A percentile compares a stretch with the other conserved stretches of the same genome.
Evolutionary conservation across 2,329 filamentous ascomycete genomes (phyloP).

Genomic region (Xylariales sp.): DNA sequence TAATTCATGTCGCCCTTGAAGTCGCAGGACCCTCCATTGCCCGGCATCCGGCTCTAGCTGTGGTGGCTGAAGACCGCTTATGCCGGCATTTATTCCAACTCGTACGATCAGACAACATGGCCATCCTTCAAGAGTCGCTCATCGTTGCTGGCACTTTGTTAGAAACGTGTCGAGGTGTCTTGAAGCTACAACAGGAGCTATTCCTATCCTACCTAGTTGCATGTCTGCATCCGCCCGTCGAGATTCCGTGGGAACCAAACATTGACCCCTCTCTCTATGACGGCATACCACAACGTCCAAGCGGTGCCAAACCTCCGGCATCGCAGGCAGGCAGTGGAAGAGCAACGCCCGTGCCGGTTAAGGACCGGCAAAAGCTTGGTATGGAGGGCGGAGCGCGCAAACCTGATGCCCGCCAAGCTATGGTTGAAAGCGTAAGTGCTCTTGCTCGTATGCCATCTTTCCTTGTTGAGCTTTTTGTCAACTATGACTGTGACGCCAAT

Average conservation of each 20-base stretch:
- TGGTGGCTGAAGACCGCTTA: conserved; percentile 89
- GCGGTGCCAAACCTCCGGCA: conserved; percentile 80
- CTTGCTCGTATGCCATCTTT: conserved; percentile 93
- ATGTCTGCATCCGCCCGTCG: conserved; percentile 92
- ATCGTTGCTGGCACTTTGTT: conserved; percentile 91
- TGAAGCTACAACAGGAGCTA: conserved; percentile 96
- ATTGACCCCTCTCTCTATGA: conserved; percentile 94
- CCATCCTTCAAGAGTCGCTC: conserved; percentile 90
- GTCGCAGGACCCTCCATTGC: conserved; percentile 96
- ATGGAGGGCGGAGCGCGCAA: conserved; percentile 92
- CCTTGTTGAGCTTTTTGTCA: conserved; percentile 95
- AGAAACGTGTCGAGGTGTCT: conserved; percentile 86
- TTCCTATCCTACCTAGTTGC: conserved; percentile 95
- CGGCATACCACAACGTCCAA: conserved; percentile 91
- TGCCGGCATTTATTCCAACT: conserved; percentile 97
- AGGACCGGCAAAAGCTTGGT: conserved; percentile 91
- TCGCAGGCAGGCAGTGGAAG: conserved; percentile 83
- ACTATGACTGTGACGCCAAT: conserved; percentile 97
- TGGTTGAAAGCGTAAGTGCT: conserved; percentile 96
- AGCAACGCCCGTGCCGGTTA: conserved; percentile 89
- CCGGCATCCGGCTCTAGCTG: conserved; percentile 87
- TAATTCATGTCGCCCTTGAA: conserved; percentile 96
- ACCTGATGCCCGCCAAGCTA: conserved; percentile 94
- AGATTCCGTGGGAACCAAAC: conserved; percentile 88
- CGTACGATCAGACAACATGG: conserved; percentile 95